Evolutionary conservation across 2,329 filamentous ascomycete genomes (phyloP).

Genomic region (Pseudogymnoascus sp.): DNA sequence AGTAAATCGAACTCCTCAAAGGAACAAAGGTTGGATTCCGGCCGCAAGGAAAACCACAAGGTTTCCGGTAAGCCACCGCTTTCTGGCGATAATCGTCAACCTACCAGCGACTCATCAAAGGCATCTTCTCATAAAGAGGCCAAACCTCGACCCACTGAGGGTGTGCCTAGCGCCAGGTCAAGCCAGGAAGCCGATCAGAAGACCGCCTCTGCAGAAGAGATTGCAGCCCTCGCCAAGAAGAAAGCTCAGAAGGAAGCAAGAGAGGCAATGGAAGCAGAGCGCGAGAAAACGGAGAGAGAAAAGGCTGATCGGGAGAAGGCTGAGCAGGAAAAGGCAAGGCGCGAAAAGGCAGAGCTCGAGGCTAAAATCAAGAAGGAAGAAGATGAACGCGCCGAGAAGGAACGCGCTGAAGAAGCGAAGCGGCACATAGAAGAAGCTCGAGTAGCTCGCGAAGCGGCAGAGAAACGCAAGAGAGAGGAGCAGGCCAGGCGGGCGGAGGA

Average conservation of each 20-base stretch:
- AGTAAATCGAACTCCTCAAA: not conserved
- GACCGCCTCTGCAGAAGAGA: not conserved
- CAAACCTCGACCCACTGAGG: conserved; percentile 10
- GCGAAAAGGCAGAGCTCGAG: conserved; percentile 11
- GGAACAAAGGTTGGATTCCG: not conserved
- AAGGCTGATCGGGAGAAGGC: conserved; percentile 5
- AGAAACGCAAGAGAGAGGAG: conserved; percentile 15
- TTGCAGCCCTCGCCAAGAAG: conserved; percentile 25
- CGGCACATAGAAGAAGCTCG: conserved; percentile 18
- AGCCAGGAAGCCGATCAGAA: conserved; percentile 1
- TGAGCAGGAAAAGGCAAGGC: conserved; percentile 1
- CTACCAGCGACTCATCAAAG: conserved; percentile 5
- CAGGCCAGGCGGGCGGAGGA: conserved; percentile 15
- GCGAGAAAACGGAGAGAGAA: conserved; percentile 14
- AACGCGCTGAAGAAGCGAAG: conserved; percentile 24
- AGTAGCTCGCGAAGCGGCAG: conserved; percentile 26
- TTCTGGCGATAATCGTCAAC: conserved; percentile 15
- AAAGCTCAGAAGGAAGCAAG: conserved; percentile 30
- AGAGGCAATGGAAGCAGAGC: conserved; percentile 18
- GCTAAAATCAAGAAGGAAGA: conserved; percentile 19
- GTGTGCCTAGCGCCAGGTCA: conserved; percentile 8
- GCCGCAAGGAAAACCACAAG: conserved; percentile 9
- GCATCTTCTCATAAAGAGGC: conserved; percentile 12
- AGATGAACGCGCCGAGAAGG: conserved; percentile 28
- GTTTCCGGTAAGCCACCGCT: conserved; percentile 17